These are phyloP conservation scores for Cylindrodendrum hubeiense DNA, from an alignment of 2,329 filamentous ascomycete genomes.

Conservation along the genomic window DNA sequence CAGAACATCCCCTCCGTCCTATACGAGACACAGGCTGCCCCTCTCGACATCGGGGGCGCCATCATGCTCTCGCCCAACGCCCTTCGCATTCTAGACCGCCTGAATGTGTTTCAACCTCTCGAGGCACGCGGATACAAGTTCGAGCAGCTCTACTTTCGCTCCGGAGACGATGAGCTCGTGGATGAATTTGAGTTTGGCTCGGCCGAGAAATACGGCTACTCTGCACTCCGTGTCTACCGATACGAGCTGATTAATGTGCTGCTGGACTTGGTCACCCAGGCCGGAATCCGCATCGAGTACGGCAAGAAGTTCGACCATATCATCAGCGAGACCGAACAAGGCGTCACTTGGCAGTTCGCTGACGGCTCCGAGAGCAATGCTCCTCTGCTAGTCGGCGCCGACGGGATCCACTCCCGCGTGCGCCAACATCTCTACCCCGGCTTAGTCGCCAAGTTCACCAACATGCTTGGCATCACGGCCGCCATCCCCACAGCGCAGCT, in stretches of 20 bases:
- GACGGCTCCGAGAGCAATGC: slow-evolving; percentile 58
- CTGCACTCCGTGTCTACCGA: slow-evolving; percentile 66
- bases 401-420: slow-evolving; percentile 71
- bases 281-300: slow-evolving; percentile 58
- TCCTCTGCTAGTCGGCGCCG: slow-evolving; percentile 65
- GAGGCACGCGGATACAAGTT: slow-evolving; percentile 62
- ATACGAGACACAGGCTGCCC: slow-evolving; percentile 62
- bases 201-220: slow-evolving; percentile 62
- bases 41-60: slow-evolving; percentile 64
- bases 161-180: slow-evolving; percentile 46
- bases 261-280: slow-evolving; percentile 53
- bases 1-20: slow-evolving; percentile 62
- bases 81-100: slow-evolving; percentile 63
- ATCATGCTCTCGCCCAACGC: slow-evolving; percentile 72
- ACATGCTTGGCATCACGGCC: slow-evolving; percentile 56
- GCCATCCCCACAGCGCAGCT: slow-evolving; percentile 53
- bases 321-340: slow-evolving; percentile 51
- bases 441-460: slow-evolving; percentile 62
- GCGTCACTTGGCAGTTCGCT: slow-evolving; percentile 60
- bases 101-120: slow-evolving; percentile 62
- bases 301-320: slow-evolving; percentile 61
- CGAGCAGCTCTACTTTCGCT: slow-evolving; percentile 60
- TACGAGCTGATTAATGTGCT: slow-evolving; percentile 64
- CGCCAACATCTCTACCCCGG: slow-evolving; percentile 63
- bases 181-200: slow-evolving; percentile 63